These are phyloP conservation scores for Graphilbum fragrans DNA, from an alignment of 2,329 filamentous ascomycete species.

Conservation along the genomic window DNA sequence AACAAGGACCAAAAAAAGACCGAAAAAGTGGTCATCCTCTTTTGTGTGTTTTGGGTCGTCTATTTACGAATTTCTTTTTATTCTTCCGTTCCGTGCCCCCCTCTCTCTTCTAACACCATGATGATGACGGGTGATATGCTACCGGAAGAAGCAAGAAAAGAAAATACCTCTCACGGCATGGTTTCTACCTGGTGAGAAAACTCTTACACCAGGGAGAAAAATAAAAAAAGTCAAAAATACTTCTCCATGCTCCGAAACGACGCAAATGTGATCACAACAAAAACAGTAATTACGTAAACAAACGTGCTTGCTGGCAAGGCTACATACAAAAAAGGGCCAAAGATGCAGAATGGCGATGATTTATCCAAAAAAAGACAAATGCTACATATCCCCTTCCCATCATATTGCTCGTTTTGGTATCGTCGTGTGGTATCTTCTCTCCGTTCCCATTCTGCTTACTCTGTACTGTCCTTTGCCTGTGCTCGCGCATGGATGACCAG, in stretches of 20 bases:
- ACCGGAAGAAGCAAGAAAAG: not conserved
- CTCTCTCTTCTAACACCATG: too few relatives aligned
- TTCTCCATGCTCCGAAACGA: too few relatives aligned
- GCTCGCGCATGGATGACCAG: constrained; percentile 21
- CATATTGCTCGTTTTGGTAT: not conserved
- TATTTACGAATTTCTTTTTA: not conserved
- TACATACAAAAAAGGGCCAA: too few relatives aligned
- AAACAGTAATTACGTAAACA: too few relatives aligned
- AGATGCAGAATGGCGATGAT: too few relatives aligned
- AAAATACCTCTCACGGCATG: not conserved
- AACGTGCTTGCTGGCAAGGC: too few relatives aligned
- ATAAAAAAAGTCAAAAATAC: not conserved
- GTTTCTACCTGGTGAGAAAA: too few relatives aligned
- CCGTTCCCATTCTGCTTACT: not conserved
- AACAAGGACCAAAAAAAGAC: not conserved
- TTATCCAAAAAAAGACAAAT: not conserved
- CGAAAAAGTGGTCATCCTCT: not conserved
- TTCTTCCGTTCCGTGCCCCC: too few relatives aligned
- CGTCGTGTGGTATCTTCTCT: too few relatives aligned
- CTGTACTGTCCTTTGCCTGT: not conserved
- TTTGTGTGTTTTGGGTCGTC: not conserved
- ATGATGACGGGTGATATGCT: not conserved
- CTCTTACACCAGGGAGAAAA: not conserved
- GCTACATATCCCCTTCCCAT: not conserved
- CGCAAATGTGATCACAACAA: too few relatives aligned